These are phyloP conservation scores for Ophiostoma quercus DNA, from an alignment of 2,329 filamentous ascomycete genomes.

Conservation along the genomic window DNA sequence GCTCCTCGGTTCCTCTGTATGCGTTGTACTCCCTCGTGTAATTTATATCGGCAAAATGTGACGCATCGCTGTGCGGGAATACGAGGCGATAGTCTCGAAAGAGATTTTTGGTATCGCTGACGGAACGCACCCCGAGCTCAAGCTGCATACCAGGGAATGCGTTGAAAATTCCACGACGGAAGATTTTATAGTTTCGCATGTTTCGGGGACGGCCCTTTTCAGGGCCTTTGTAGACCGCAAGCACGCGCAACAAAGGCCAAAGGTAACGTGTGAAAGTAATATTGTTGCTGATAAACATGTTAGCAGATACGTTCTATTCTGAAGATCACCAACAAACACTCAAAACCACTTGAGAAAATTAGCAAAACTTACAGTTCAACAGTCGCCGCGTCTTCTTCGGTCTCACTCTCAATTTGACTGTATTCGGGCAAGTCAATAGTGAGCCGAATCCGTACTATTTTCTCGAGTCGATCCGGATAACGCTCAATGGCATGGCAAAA, in stretches of 20 bases:
- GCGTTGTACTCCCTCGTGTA: no score
- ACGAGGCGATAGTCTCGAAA: neutral
- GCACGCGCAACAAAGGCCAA: neutral
- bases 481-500: neutral
- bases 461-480: neutral
- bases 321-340: neutral
- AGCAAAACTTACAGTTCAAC: neutral
- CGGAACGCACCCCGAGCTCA: neutral
- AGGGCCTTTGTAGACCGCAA: neutral
- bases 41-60: no score
- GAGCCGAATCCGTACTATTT: neutral
- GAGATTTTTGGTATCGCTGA: neutral
- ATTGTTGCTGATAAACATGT: neutral
- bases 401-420: neutral
- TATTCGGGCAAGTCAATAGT: slow-evolving; percentile 5
- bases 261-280: neutral
- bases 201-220: neutral
- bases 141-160: neutral
- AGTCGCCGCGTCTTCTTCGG: neutral
- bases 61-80: no score
- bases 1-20: no score
- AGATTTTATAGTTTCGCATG: neutral
- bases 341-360: neutral
- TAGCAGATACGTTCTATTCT: neutral
- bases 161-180: neutral